Evolutionary conservation across 345 rosid genomes (phyloP), one percentile per base, ranked within the genome.

Genomic region (Pseudoturritis turrita): DNA sequence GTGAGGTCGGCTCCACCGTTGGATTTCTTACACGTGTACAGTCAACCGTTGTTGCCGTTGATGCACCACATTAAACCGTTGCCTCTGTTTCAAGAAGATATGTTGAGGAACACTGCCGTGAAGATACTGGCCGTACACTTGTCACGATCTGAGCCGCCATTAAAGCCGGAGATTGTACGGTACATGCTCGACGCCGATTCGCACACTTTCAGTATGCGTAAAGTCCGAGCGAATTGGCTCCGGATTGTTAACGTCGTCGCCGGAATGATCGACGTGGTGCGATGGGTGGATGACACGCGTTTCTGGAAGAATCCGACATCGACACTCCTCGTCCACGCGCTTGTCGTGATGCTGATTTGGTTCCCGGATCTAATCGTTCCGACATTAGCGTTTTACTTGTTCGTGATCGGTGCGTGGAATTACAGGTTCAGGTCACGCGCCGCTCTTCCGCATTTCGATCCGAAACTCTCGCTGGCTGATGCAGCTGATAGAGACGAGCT

Each of bases 241-340:
- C 74, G 98, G 63, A 87, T 93, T 57, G 77, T 93, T 29, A 89
- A 86, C 0, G 88, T 89, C 28, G 49, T 86, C 0, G 86, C 90
- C 0, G 73, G 92, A 5, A 43, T 86, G 72, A 64, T 85, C 1
- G 85, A 90, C 23, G 78, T 87, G 22, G 83, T 72, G 7, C 88
- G 96, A 54, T 93, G 97, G 98, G 74, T 90, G 10, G 96, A 90
- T 2, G 86, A 85, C 49, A 90, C 91, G 1, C 96, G 97, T 37
- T 56, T 71, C 7, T 90, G 97, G 97, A 87, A 79, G 82, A 87
- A 86, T 65, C 84, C 94, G 3, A 90, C 92, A 3, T 68, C 96
- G 4, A 93, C 98, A 0, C 28, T 85, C 13, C 89, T 90, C 0
- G 94, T 87, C 8, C 98, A 93, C 37, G 87, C 85, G 14, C 71